Base-by-base conservation (phyloP, 257 asterid species). In the Gentiana straminea region DNA sequence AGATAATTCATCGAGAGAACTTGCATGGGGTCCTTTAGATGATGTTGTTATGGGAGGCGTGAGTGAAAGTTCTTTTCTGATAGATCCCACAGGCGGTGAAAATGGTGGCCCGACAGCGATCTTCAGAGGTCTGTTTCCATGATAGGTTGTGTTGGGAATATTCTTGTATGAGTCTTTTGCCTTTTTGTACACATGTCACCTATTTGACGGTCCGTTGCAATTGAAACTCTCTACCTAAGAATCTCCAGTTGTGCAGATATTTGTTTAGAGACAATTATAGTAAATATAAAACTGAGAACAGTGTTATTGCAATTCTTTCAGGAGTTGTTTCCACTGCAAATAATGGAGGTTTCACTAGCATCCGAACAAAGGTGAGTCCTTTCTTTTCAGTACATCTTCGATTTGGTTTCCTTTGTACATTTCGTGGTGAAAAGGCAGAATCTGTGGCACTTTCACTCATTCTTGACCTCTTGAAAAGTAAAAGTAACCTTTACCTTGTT, bases 41-140 rank as follows among this genome's bases (percentile, higher is more conserved):
- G 98, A 91, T 75, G 93, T 91, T 66, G 98, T 91, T 66, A 91
- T 91, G 98, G 98, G 98, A 70, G 98, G 98, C 60, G 96, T 91
- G 66, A 91, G 98, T 75, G 93, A 89, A 68, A 81, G 96, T 75
- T 49, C 79, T 58, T 91, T 91, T 72, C 78, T 52, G 49, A 68
- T 87, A 45, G 94, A 87, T 77, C 86, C 82, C 61, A 76, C 52
- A 11, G 90, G 93, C 8, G 80, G 92, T 63, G 98, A 87, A 70
- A 78, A 74, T 75, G 96, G 88, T 55, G 62, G 79, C 64, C 93
- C 96, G 38, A 77, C 98, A 3, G 98, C 96, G 58, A 55, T 84
- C 60, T 91, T 91, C 79, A 78, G 66, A 84, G 98, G 98, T 91
- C 55, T 61, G 74, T 65, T 46, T 55, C 59, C 57, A 52, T 52